These are phyloP conservation scores for Cymodocea nodosa DNA, from an alignment of 116 monocot species.

Conservation along the genomic window DNA sequence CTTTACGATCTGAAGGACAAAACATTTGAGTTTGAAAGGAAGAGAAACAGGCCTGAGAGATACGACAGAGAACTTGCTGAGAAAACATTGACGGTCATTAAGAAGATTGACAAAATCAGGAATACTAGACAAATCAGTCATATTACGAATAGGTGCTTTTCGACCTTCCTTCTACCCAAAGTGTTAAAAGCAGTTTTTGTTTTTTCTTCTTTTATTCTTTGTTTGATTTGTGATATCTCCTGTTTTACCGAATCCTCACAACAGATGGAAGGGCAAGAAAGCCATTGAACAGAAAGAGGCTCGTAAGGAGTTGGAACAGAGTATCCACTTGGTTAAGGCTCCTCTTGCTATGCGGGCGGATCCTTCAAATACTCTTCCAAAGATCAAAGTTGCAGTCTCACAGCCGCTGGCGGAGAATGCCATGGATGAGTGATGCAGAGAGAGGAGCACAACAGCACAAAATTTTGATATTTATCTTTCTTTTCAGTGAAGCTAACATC, in stretches of 20 bases:
- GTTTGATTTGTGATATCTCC: neutral
- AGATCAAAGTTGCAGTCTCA: constrained; percentile 37
- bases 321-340: no score
- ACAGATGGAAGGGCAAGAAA: constrained; percentile 58
- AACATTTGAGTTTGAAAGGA: no score
- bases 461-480: no score
- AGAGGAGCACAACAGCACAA: no score
- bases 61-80: no score
- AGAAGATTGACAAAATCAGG: no score
- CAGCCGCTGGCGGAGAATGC: constrained; percentile 18
- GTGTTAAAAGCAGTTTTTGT: neutral
- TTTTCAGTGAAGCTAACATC: no score
- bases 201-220: neutral
- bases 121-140: constrained; percentile 36
- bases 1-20: constrained; percentile 27
- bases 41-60: no score
- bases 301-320: constrained; percentile 4
- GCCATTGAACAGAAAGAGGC: neutral
- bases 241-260: neutral
- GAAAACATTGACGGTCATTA: no score
- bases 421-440: constrained; percentile 5
- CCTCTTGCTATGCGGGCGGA: no score
- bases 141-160: constrained; percentile 31
- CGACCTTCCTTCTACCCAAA: neutral
- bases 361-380: no score